Percentiles rank a stretch among this genome's conserved stretches.
phyloP scores from a whole-genome alignment of 2,329 filamentous ascomycete species.

The Colletotrichum theobromicola region DNA sequence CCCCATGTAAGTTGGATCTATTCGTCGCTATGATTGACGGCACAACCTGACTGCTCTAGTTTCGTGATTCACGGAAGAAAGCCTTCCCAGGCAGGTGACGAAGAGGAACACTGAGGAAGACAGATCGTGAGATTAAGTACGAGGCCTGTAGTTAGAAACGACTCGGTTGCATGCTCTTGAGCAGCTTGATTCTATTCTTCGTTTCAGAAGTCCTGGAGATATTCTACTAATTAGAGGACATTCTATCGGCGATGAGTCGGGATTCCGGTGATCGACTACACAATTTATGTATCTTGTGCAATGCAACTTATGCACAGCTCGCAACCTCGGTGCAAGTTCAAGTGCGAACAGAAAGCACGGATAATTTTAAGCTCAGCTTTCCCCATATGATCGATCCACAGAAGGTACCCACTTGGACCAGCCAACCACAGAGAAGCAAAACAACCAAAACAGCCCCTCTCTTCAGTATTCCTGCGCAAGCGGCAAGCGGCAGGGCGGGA shows the following conservation, averaged over 20 bases:
- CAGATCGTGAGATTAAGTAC: neutral
- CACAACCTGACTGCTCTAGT: neutral
- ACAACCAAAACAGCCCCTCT: constrained; percentile 16
- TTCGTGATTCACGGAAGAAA: neutral
- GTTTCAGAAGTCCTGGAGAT: neutral
- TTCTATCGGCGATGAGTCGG: neutral
- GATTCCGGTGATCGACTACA: neutral
- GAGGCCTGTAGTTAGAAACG: neutral
- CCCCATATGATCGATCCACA: neutral
- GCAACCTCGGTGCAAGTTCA: neutral
- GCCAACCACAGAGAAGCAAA: constrained; percentile 10
- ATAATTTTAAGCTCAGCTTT: constrained; percentile 12
- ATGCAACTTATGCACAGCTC: neutral
- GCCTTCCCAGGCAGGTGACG: neutral
- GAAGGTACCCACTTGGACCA: neutral
- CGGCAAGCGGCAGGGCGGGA: constrained; percentile 19
- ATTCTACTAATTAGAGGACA: too few species aligned
- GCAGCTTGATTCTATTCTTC: neutral
- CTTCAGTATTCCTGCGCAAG: constrained; percentile 13
- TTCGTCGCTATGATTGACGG: neutral
- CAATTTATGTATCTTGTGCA: neutral
- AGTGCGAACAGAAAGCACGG: neutral
- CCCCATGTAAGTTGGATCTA: neutral
- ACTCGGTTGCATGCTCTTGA: neutral
- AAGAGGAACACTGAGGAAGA: neutral